These are phyloP conservation scores for Litsea cubeba DNA, from an alignment of 164 flowering plant species.

Conservation along the genomic window DNA sequence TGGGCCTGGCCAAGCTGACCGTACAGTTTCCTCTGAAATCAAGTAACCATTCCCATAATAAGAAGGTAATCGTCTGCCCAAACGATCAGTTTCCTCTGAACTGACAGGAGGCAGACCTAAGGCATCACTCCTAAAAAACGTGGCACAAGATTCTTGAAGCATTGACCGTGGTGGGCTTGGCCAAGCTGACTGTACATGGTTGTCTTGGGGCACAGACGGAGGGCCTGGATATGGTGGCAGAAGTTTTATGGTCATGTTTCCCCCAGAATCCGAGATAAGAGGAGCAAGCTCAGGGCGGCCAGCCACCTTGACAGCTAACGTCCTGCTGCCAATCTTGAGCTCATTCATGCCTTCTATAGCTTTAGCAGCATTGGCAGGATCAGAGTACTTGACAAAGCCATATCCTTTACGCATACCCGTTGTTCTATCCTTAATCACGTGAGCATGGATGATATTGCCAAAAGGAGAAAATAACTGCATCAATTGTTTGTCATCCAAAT, in stretches of 20 bases:
- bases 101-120: constrained; percentile 12
- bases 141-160: constrained; percentile 13
- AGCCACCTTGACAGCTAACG: constrained; percentile 32
- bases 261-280: background rate
- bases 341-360: constrained; percentile 37
- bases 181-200: constrained; percentile 9
- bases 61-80: background rate
- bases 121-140: constrained; percentile 6
- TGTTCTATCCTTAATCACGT: constrained; percentile 31
- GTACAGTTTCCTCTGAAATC: constrained; percentile 31
- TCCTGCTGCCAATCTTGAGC: constrained; percentile 28
- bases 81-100: background rate
- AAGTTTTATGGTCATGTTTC: background rate
- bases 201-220: constrained; percentile 2
- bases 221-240: constrained; percentile 13
- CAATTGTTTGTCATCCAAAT: constrained; percentile 27
- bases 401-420: constrained; percentile 39
- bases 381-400: constrained; percentile 40
- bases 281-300: background rate
- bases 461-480: constrained; percentile 39
- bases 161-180: constrained; percentile 24
- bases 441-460: constrained; percentile 26
- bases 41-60: constrained; percentile 3
- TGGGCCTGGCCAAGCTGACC: constrained; percentile 28
- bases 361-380: constrained; percentile 23